Conservation (phyloP, 2,329 filamentous ascomycete species). For the Dactylella cylindrospora region DNA sequence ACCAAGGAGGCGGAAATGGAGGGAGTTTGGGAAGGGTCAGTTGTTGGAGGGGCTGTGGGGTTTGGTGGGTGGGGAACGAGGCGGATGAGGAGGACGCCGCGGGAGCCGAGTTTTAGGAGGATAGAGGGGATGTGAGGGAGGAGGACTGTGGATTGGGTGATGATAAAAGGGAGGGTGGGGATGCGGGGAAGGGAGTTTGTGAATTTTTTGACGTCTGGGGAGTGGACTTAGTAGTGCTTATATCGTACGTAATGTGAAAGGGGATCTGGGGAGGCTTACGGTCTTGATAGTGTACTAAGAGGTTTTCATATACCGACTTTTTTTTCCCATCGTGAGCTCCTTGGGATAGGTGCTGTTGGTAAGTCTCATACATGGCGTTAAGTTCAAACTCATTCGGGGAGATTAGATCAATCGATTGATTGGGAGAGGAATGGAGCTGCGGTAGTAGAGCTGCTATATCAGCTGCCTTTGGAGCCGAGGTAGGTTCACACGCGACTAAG, state of each 20-base stretch:
- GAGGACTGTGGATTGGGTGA: background rate
- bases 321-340: background rate
- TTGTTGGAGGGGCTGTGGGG: background rate
- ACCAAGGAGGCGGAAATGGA: too few relatives aligned
- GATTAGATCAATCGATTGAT: slow-evolving; percentile 16
- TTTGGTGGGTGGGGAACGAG: slow-evolving; percentile 8
- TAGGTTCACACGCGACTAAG: slow-evolving; percentile 34
- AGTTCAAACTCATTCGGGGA: slow-evolving; percentile 22
- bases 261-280: background rate
- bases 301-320: too few relatives aligned
- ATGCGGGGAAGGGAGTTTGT: too few relatives aligned
- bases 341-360: background rate
- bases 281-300: background rate
- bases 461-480: slow-evolving; percentile 12
- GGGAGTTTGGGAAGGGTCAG: too few relatives aligned
- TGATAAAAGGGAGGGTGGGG: too few relatives aligned
- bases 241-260: too few relatives aligned
- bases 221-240: too few relatives aligned
- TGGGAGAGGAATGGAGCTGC: background rate
- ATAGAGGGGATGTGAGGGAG: slow-evolving; percentile 17
- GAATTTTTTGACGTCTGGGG: too few relatives aligned
- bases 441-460: background rate
- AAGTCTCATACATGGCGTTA: background rate
- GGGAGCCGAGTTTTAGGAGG: slow-evolving; percentile 17
- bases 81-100: slow-evolving; percentile 23